These are phyloP conservation scores for Jaminaea rosea DNA, from an alignment of 1,284 basidiomycete genomes.

Conservation along the genomic window DNA sequence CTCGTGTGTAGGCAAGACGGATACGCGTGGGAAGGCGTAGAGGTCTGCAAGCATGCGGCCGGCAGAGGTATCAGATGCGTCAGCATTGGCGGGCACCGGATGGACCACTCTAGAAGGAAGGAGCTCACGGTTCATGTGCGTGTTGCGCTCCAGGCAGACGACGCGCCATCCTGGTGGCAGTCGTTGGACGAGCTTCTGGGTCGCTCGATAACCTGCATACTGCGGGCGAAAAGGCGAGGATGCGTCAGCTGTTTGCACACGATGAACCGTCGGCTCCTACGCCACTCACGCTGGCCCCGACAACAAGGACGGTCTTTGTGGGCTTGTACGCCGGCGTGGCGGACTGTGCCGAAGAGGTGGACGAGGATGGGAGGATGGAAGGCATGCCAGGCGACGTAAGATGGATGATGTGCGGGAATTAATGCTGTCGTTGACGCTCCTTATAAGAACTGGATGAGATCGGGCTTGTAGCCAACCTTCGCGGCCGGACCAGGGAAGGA, in stretches of 20 bases:
- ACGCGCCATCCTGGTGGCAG: constrained; percentile 60
- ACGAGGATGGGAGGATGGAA: neutral
- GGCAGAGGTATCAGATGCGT: neutral
- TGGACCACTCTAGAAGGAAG: neutral
- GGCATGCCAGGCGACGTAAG: no score
- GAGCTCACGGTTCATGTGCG: constrained; percentile 48
- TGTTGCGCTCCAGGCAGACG: constrained; percentile 64
- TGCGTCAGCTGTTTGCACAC: neutral
- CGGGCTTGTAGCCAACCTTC: no score
- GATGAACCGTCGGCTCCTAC: neutral
- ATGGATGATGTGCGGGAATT: neutral
- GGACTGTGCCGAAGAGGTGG: neutral
- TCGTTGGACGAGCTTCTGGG: constrained; percentile 55
- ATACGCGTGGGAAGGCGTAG: constrained; percentile 52
- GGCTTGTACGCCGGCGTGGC: neutral
- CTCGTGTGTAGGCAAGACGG: constrained; percentile 49
- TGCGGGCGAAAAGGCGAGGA: neutral
- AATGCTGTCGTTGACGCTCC: no score
- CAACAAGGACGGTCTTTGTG: constrained; percentile 7
- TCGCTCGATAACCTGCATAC: constrained; percentile 52
- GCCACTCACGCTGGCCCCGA: constrained; percentile 5
- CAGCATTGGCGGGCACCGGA: neutral
- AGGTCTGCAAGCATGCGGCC: constrained; percentile 39
- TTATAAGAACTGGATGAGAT: no score
- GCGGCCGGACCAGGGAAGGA: no score